Conservation (phyloP, 2,329 filamentous ascomycete genomes). For the Alternaria arbusti region DNA sequence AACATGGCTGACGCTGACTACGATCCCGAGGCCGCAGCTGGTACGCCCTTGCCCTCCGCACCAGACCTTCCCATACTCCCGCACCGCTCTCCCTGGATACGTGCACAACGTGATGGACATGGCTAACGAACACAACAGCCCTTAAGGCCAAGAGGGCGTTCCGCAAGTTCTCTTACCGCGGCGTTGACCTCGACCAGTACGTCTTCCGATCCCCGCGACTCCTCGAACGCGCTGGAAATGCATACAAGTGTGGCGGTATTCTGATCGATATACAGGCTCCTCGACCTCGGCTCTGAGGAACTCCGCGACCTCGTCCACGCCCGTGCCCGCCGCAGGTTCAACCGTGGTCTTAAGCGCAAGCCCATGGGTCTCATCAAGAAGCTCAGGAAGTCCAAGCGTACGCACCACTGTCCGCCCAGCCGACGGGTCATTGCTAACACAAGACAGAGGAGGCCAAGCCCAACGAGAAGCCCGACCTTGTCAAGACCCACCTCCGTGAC, state of each 20-base stretch:
- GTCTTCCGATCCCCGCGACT: slow-evolving; percentile 48
- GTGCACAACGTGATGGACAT: slow-evolving; percentile 15
- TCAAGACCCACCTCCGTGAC: slow-evolving; percentile 99
- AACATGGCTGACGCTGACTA: slow-evolving; percentile 90
- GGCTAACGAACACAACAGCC: slow-evolving; percentile 63
- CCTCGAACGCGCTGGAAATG: not conserved
- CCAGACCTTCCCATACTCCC: slow-evolving; percentile 16
- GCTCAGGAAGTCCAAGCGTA: slow-evolving; percentile 82
- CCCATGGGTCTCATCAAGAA: slow-evolving; percentile 99
- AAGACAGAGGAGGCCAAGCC: slow-evolving; percentile 57
- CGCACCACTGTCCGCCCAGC: not conserved
- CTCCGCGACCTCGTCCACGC: slow-evolving; percentile 99
- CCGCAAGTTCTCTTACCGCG: slow-evolving; percentile 99
- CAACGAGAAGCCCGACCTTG: slow-evolving; percentile 99
- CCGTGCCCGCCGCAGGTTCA: slow-evolving; percentile 97
- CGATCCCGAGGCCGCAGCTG: slow-evolving; percentile 70
- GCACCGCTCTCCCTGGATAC: slow-evolving; percentile 3
- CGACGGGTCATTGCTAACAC: slow-evolving; percentile 1
- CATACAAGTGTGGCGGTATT: slow-evolving; percentile 8
- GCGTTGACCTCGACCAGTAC: slow-evolving; percentile 99
- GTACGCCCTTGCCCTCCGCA: slow-evolving; percentile 54
- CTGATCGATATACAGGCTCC: slow-evolving; percentile 70
- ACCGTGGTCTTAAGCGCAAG: slow-evolving; percentile 99
- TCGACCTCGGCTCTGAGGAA: slow-evolving; percentile 97
- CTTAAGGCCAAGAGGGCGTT: slow-evolving; percentile 99